phyloP scores from a whole-genome alignment of 1,284 basidiomycete genomes.

The Stereum hirsutum region DNA sequence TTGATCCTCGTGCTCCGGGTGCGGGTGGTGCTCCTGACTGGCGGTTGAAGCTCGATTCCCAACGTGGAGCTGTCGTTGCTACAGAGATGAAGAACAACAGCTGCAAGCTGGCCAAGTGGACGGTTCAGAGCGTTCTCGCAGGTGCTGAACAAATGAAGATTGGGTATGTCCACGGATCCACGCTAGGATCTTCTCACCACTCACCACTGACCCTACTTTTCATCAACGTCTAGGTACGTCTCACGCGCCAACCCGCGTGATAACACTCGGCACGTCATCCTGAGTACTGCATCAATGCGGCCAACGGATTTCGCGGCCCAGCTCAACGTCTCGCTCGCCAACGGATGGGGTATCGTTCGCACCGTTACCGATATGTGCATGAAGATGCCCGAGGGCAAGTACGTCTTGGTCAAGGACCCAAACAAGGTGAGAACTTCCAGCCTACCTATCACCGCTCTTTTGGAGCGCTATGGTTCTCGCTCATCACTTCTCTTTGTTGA shows the following conservation, averaged over 20 bases:
- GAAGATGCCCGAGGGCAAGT: constrained; percentile 96
- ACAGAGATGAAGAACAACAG: constrained; percentile 99
- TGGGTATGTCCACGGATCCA: constrained; percentile 49
- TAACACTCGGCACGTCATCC: constrained; percentile 90
- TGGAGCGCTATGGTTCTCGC: not conserved
- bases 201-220: constrained; percentile 3
- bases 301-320: constrained; percentile 92
- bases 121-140: constrained; percentile 91
- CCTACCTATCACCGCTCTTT: constrained; percentile 1
- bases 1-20: constrained; percentile 87
- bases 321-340: constrained; percentile 91
- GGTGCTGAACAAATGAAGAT: constrained; percentile 98
- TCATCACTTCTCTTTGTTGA: not conserved
- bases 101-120: constrained; percentile 96
- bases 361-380: constrained; percentile 88
- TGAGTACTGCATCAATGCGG: constrained; percentile 93
- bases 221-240: constrained; percentile 59
- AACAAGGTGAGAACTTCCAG: constrained; percentile 89
- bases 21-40: constrained; percentile 94
- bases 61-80: constrained; percentile 96
- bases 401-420: constrained; percentile 91
- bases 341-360: constrained; percentile 98
- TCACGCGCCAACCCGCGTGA: constrained; percentile 93
- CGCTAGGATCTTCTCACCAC: not conserved
- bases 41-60: constrained; percentile 92